These are phyloP conservation scores for Pseudogymnoascus sp. DNA, from an alignment of 2,329 filamentous ascomycete genomes.

Conservation along the genomic window DNA sequence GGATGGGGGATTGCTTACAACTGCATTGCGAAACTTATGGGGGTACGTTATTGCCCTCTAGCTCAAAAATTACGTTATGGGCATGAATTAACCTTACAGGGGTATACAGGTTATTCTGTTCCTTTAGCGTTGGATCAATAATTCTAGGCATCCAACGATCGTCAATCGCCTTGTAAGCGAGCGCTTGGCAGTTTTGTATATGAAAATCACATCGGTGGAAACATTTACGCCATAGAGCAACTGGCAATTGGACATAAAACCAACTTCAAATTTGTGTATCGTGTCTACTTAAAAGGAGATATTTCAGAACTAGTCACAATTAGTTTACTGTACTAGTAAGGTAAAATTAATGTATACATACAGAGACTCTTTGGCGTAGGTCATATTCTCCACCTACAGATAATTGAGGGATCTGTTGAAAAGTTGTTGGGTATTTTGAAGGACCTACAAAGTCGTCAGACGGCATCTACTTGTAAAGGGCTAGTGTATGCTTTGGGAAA, in stretches of 20 bases:
- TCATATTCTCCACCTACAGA: constrained; percentile 26
- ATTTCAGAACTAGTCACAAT: background rate
- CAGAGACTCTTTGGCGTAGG: constrained; percentile 21
- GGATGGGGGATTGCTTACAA: no score
- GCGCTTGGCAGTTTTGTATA: no score
- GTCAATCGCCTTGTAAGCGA: no score
- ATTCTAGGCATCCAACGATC: no score
- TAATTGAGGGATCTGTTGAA: constrained; percentile 27
- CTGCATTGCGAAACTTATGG: no score
- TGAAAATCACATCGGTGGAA: no score
- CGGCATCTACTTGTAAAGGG: background rate
- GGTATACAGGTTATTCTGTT: no score
- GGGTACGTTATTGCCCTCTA: no score
- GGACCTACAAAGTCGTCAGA: constrained; percentile 12
- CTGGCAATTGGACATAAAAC: background rate
- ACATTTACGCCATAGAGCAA: no score
- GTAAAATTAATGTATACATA: constrained; percentile 15
- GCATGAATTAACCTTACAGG: no score
- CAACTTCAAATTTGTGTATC: background rate
- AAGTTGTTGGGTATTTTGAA: constrained; percentile 25
- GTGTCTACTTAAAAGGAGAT: background rate
- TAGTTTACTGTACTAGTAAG: background rate
- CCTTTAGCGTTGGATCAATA: no score
- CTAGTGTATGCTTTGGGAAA: background rate
- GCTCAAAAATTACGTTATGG: no score